Evolutionary conservation across 306 rosid species (phyloP), one percentile per base, ranked within the genome.

Genomic region (Sindora glabra): DNA sequence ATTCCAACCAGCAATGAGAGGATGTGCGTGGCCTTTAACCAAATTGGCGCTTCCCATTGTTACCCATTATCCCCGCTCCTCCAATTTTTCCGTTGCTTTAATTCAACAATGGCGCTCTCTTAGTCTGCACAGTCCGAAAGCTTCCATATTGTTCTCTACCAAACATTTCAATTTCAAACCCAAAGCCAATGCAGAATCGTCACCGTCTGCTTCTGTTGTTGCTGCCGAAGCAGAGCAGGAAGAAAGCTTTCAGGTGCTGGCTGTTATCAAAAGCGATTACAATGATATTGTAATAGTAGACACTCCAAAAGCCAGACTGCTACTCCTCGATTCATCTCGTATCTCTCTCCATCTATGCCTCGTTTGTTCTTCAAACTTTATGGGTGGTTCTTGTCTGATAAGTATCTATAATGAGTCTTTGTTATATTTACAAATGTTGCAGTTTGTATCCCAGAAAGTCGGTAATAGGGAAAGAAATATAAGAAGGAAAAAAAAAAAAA

Each of bases 261-360:
- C 88, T 1, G 32, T 81, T 10, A 1, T 81, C 0, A 83, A 63
- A 57, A 88, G 78, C 71, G 48, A 47, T 41, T 88, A 79, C 80
- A 92, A 88, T 62, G 86, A 88, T 22, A 83, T 92, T 48, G 39
- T 83, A 48, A 86, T 92, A 5, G 70, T 92, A 9, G 96, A 92
- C 39, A 64, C 81, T 48, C 81, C 86, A 18, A 64, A 65, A 5
- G 77, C 95, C 40, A 86, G 86, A 80, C 37, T 86, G 79, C 81
- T 92, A 42, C 91, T 92, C 44, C 98, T 88, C 56, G 98, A 92
- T 68, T 76, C 92, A 33, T 62, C 86, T 16, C 52, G 95, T 92
- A 76, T 18, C 36, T 16, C 59, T 13, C 37, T 18, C 25, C 48
- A 40, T 12, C 42, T 50, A 15, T 11, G n/a, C 16, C 19, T 44